Evolutionary conservation across 176 grass and related monocot species (phyloP).

Genomic region (Elymus sibiricus): DNA sequence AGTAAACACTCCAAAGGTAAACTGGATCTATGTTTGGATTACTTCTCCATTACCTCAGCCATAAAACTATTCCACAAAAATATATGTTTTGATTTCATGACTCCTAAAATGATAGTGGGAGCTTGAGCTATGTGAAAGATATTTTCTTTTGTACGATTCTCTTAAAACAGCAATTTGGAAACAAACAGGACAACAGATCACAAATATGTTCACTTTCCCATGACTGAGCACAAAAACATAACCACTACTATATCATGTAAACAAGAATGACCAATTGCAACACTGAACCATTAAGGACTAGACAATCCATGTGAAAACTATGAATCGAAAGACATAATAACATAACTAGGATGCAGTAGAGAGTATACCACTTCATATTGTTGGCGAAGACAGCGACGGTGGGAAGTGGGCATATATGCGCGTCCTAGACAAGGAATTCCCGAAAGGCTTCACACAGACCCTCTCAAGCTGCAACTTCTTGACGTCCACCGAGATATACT

Average conservation of each 20-base stretch:
- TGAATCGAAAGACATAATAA: neutral
- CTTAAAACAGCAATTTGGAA: neutral
- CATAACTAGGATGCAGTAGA: neutral
- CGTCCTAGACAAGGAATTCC: neutral
- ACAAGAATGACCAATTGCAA: neutral
- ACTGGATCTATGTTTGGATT: neutral
- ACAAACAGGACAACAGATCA: neutral
- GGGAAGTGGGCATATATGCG: neutral
- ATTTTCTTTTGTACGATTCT: neutral
- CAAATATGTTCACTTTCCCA: neutral
- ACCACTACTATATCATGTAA: neutral
- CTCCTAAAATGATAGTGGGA: neutral
- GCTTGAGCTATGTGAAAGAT: neutral
- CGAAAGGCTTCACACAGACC: slow-evolving; percentile 15
- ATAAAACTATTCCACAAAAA: neutral
- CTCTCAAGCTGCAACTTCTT: slow-evolving; percentile 22
- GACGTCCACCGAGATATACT: slow-evolving; percentile 31
- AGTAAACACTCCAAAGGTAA: neutral
- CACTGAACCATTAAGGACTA: neutral
- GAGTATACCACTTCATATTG: slow-evolving; percentile 15
- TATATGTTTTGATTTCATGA: neutral
- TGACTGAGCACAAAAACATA: neutral
- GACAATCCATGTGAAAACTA: neutral
- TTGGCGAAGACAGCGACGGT: neutral
- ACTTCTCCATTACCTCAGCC: neutral